Evolutionary conservation across 106 monocot genomes (phyloP).

Genomic region (Amphibolis antarctica): DNA sequence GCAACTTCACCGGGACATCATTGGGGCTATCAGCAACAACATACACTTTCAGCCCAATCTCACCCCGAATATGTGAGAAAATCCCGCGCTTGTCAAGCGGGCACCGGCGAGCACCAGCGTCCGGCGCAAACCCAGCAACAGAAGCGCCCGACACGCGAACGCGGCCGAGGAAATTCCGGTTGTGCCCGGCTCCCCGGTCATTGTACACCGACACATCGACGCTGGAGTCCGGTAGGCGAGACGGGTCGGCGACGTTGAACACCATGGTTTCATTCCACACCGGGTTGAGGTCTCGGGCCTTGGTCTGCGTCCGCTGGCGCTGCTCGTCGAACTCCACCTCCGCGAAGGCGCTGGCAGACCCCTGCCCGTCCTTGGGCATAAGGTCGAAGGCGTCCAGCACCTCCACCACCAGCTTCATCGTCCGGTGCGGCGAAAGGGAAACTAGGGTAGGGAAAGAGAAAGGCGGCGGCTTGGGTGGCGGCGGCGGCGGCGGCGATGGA

Average conservation of each 20-base stretch:
- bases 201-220: constrained; percentile 65
- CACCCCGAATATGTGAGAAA: constrained; percentile 77
- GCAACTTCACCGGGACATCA: background rate
- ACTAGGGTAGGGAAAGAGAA: no score
- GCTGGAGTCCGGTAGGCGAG: constrained; percentile 22
- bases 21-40: background rate
- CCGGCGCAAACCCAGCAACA: constrained; percentile 28
- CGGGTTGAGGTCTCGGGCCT: constrained; percentile 49
- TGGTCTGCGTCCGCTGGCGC: constrained; percentile 51
- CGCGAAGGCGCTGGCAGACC: constrained; percentile 64
- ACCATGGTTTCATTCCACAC: constrained; percentile 61
- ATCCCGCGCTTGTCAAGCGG: constrained; percentile 85
- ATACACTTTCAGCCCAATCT: constrained; percentile 58
- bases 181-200: constrained; percentile 26
- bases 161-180: constrained; percentile 62
- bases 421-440: background rate
- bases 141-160: constrained; percentile 54
- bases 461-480: background rate
- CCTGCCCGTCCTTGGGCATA: constrained; percentile 64
- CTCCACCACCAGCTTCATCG: constrained; percentile 56
- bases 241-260: constrained; percentile 47
- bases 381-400: constrained; percentile 65
- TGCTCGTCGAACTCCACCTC: constrained; percentile 65
- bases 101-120: constrained; percentile 29
- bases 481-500: background rate